Evolutionary conservation across 208 protist genomes (phyloP).

Genomic region (Paratrypanosoma confusum): DNA sequence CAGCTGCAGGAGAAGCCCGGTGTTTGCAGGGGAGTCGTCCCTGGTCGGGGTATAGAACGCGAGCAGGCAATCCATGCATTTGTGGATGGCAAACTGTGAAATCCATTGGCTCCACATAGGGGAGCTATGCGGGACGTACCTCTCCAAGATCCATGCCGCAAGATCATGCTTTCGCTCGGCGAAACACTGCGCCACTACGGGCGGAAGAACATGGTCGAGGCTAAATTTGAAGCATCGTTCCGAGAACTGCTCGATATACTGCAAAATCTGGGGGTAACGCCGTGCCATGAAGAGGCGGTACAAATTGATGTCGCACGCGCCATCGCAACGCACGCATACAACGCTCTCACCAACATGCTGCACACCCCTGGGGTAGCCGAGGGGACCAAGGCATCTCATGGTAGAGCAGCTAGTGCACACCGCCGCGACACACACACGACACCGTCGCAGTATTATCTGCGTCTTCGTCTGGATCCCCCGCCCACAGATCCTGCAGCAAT

Average conservation of each 20-base stretch:
- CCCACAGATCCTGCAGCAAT: too few species aligned
- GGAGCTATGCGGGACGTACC: conserved; percentile 4
- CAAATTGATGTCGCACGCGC: conserved; percentile 14
- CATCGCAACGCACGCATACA: conserved; percentile 16
- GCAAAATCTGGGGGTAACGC: conserved; percentile 12
- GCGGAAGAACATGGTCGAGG: conserved; percentile 8
- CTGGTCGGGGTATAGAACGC: conserved; percentile 4
- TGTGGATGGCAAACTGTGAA: conserved; percentile 6
- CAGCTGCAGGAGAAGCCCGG: conserved; percentile 11
- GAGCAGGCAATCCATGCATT: conserved; percentile 7
- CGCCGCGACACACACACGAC: too few species aligned
- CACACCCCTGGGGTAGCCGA: too few species aligned
- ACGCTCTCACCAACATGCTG: conserved; percentile 1
- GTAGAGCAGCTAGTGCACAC: too few species aligned
- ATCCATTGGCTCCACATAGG: conserved; percentile 11
- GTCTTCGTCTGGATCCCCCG: too few species aligned
- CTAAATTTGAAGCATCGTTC: conserved; percentile 13
- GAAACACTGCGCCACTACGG: conserved; percentile 15
- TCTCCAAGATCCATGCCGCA: conserved; percentile 10
- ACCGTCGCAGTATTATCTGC: too few species aligned
- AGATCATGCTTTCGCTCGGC: conserved; percentile 12
- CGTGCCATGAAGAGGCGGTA: conserved; percentile 16
- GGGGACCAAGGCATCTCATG: too few species aligned
- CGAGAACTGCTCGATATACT: conserved; percentile 10
- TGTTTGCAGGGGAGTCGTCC: conserved; percentile 6